Percentiles rank a stretch among this genome's conserved stretches.
phyloP scores from a whole-genome alignment of 805 yeast genomes.

The Barnettozyma wickerhamii region DNA sequence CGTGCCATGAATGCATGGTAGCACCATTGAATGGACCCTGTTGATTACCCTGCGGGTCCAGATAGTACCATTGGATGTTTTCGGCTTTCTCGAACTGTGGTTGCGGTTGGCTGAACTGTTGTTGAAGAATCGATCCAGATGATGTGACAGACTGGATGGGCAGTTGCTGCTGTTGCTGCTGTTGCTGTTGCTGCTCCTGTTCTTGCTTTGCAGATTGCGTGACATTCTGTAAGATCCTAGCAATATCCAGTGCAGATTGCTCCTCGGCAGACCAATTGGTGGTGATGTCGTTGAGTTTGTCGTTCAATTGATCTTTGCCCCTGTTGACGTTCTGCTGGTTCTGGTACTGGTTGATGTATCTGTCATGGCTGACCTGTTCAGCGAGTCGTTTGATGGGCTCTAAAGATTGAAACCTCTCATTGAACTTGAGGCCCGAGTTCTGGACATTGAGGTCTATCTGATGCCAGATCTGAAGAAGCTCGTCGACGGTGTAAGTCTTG shows the following conservation, averaged over 20 bases:
- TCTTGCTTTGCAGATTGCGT: conserved; percentile 6
- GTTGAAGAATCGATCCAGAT: conserved; percentile 1
- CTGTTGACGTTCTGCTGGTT: conserved; percentile 4
- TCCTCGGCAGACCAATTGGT: conserved; percentile 20
- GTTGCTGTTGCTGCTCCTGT: conserved; percentile 10
- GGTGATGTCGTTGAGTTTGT: conserved; percentile 16
- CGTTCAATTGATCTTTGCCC: conserved; percentile 14
- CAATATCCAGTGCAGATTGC: conserved; percentile 22
- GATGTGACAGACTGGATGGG: conserved; percentile 2
- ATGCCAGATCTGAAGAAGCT: conserved; percentile 50
- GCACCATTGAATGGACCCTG: conserved; percentile 81
- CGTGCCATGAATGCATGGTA: conserved; percentile 76
- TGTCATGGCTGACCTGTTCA: conserved; percentile 20
- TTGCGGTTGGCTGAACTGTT: conserved; percentile 11
- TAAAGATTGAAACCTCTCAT: conserved; percentile 30
- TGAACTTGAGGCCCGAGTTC: conserved; percentile 18
- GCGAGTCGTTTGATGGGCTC: conserved; percentile 23
- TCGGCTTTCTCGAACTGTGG: conserved; percentile 13
- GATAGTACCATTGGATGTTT: conserved; percentile 55
- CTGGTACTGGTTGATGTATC: conserved; percentile 2
- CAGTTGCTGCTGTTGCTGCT: conserved; percentile 6
- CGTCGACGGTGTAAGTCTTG: conserved; percentile 43
- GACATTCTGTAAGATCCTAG: conserved; percentile 19
- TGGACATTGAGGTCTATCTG: conserved; percentile 31
- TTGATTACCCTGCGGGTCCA: conserved; percentile 62